Percentiles rank a stretch among this genome's conserved stretches.
Conservation (phyloP, 2,329 filamentous ascomycete genomes). For the Monascus ruber region DNA sequence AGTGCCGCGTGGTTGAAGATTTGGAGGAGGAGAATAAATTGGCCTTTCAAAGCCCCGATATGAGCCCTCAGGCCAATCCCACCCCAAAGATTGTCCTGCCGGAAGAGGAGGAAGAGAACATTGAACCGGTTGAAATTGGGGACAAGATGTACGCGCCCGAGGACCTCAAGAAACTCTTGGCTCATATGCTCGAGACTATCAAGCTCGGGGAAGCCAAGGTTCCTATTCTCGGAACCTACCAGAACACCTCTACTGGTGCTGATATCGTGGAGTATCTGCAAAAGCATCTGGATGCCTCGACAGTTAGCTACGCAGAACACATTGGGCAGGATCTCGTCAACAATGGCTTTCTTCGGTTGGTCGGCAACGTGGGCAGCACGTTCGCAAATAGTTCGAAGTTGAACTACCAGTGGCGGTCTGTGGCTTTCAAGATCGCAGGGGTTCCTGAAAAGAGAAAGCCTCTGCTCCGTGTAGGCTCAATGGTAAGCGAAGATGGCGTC, state of each 20-base stretch:
- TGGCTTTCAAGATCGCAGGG: conserved; percentile 77
- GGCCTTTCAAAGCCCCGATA: conserved; percentile 77
- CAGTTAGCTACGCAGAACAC: conserved; percentile 79
- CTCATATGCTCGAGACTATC: conserved; percentile 76
- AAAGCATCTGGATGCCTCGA: conserved; percentile 71
- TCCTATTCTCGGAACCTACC: conserved; percentile 85
- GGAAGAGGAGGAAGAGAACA: conserved; percentile 57
- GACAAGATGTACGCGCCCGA: conserved; percentile 77
- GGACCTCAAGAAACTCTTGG: conserved; percentile 79
- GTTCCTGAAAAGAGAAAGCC: conserved; percentile 76
- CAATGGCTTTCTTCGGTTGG: conserved; percentile 74
- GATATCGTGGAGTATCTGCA: conserved; percentile 96
- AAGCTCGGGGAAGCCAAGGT: conserved; percentile 87
- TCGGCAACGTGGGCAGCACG: conserved; percentile 87
- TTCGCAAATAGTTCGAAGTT: conserved; percentile 97
- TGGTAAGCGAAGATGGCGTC: conserved; percentile 44
- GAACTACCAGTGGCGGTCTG: conserved; percentile 94
- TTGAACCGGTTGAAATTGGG: conserved; percentile 77
- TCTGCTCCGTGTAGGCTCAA: conserved; percentile 62
- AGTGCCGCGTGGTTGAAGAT: conserved; percentile 90
- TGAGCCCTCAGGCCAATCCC: conserved; percentile 50
- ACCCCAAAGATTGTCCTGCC: conserved; percentile 74
- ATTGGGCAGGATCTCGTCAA: conserved; percentile 88
- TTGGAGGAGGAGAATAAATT: conserved; percentile 97
- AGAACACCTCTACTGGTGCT: conserved; percentile 80